These are phyloP conservation scores for Irineochytrium annulatum DNA, from an alignment of 192 early-diverging fungal genomes.

Conservation along the genomic window DNA sequence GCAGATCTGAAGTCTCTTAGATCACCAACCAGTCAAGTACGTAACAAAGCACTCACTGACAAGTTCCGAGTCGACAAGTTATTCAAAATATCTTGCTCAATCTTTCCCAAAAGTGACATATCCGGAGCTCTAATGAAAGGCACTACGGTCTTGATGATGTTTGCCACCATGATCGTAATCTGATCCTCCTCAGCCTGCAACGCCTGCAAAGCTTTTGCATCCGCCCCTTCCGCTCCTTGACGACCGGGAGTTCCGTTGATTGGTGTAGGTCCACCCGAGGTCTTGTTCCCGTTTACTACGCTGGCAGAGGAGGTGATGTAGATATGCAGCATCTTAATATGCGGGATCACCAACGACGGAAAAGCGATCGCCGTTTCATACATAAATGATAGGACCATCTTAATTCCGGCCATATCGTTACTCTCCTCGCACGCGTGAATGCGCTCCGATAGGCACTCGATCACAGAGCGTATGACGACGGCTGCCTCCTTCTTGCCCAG, in stretches of 20 bases:
- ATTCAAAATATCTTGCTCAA: slow-evolving; percentile 60
- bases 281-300: background rate
- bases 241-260: background rate
- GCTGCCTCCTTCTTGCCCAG: slow-evolving; percentile 31
- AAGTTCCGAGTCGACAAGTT: slow-evolving; percentile 56
- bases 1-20: slow-evolving; percentile 42
- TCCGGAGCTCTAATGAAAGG: slow-evolving; percentile 48
- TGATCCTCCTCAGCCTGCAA: slow-evolving; percentile 31
- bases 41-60: slow-evolving; percentile 14
- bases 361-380: slow-evolving; percentile 46
- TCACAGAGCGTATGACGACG: slow-evolving; percentile 58
- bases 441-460: slow-evolving; percentile 73
- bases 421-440: slow-evolving; percentile 64
- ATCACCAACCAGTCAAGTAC: background rate
- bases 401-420: slow-evolving; percentile 20
- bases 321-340: slow-evolving; percentile 50
- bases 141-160: slow-evolving; percentile 52
- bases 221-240: background rate
- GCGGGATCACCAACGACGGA: slow-evolving; percentile 48
- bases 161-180: slow-evolving; percentile 11
- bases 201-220: slow-evolving; percentile 34
- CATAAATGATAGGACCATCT: slow-evolving; percentile 20
- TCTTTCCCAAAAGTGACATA: slow-evolving; percentile 43
- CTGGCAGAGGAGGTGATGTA: slow-evolving; percentile 43
- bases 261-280: background rate